These are phyloP conservation scores for Escovopsis sp. DNA, from an alignment of 2,329 filamentous ascomycete species.

Conservation along the genomic window DNA sequence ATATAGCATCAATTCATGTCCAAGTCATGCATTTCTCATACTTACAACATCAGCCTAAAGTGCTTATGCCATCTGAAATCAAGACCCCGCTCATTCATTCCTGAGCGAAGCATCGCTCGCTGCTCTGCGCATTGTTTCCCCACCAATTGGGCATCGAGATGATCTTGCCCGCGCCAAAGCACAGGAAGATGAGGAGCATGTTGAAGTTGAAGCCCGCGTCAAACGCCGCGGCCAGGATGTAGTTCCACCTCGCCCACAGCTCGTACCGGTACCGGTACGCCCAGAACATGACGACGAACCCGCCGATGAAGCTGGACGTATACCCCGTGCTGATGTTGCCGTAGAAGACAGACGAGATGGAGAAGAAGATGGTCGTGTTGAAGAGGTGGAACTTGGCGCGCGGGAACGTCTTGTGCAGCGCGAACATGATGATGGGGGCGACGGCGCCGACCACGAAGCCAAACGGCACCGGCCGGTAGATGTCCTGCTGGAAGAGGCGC, in stretches of 20 bases:
- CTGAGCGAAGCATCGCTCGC: constrained; percentile 45
- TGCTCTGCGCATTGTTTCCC: constrained; percentile 40
- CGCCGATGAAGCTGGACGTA: constrained; percentile 41
- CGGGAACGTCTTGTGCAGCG: constrained; percentile 38
- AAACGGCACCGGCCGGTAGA: constrained; percentile 34
- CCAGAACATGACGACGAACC: constrained; percentile 46
- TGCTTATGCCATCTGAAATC: background rate
- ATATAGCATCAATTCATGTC: background rate
- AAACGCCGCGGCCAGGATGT: constrained; percentile 44
- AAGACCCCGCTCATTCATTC: background rate
- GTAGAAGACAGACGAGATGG: constrained; percentile 38
- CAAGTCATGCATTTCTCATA: background rate
- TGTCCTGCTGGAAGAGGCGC: constrained; percentile 31
- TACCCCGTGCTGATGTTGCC: constrained; percentile 48
- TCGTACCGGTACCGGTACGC: constrained; percentile 39
- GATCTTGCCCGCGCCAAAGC: constrained; percentile 41
- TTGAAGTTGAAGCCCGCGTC: constrained; percentile 49
- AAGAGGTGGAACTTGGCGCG: constrained; percentile 38
- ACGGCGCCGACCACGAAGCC: constrained; percentile 37
- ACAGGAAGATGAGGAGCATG: constrained; percentile 45
- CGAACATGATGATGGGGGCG: constrained; percentile 31
- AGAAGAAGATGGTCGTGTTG: constrained; percentile 50
- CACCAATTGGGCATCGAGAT: constrained; percentile 49
- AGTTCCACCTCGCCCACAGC: constrained; percentile 46
- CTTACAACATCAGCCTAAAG: background rate